Base-by-base conservation (phyloP, 1,284 basidiomycete genomes). In the Heterobasidion parviporum region DNA sequence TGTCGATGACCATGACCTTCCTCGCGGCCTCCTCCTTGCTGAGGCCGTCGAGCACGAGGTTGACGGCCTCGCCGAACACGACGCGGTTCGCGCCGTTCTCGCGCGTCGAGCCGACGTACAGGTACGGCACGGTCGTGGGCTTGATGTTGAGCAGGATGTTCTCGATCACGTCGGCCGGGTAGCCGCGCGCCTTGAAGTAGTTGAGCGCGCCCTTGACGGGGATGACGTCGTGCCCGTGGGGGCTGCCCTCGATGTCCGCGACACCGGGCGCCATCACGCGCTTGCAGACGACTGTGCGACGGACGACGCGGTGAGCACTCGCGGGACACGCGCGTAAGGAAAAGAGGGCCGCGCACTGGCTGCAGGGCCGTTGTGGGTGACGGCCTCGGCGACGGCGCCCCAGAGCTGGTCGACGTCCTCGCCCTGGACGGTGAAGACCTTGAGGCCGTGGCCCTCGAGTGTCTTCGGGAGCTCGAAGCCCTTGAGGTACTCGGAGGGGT, bases 1-100 rank as follows among this genome's bases (percentile, higher is more conserved):
- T 89, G 67, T 93, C 91, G 59, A 93, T 91, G 59, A 91, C 87
- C 81, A 92, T 81, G 51, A 93, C 88, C 67, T 85, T 89, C 67
- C 77, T 78, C n/a, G 80, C 80, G 8, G 85, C 85, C 64, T 90
- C 88, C 65, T 89, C 86, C 70, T 86, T 89, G 63, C 76, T 77
- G 49, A 89, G 71, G 49, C 75, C 79, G 64, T 92, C 89, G 26
- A 93, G 77, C 2, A 92, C 88, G 58, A 74, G 59, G 66, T 84
- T 87, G 55, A 92, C 89, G 8, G 91, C 87, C 63, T 93, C 87
- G 38, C 90, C 90, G 62, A 93, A 93, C 14, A 87, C 74, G 43
- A 87, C 84, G 64, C 90, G 87, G 68, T 88, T 90, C 1, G 90
- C 91, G 36, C 80, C 88, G 55, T 79, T 69, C 63, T 92, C 89